Evolutionary conservation across 2,329 filamentous ascomycete genomes (phyloP).

Genomic region (Pezicula carpinea): DNA sequence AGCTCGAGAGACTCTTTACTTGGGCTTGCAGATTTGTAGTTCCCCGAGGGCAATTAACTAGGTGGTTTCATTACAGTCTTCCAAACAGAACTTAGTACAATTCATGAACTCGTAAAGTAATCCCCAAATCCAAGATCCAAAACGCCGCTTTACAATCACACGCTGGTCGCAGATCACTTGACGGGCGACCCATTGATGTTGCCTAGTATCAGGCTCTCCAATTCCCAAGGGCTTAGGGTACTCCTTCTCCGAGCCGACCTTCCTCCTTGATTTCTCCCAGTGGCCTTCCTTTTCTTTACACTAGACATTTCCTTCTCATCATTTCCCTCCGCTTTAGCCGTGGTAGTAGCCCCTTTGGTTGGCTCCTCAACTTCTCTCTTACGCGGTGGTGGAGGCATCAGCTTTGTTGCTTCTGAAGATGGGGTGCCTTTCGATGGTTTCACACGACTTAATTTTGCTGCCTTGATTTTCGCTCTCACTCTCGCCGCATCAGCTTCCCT

Average conservation of each 20-base stretch:
- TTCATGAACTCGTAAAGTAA: too few relatives aligned
- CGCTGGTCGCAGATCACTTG: not conserved
- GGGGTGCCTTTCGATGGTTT: conserved; percentile 14
- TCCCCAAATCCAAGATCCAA: too few relatives aligned
- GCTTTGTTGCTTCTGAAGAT: conserved; percentile 15
- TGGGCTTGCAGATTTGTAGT: too few relatives aligned
- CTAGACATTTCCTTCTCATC: conserved; percentile 2
- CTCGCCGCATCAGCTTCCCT: conserved; percentile 59
- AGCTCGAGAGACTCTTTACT: too few relatives aligned
- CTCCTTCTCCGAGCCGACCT: conserved; percentile 62
- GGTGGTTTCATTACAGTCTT: too few relatives aligned
- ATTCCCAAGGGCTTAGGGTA: conserved; percentile 70
- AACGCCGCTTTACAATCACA: too few relatives aligned
- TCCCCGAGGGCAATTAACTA: too few relatives aligned
- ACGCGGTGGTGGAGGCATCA: conserved; percentile 27
- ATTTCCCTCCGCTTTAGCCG: not conserved
- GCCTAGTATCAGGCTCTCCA: conserved; percentile 58
- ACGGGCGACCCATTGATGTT: conserved; percentile 8
- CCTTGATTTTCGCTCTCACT: conserved; percentile 57
- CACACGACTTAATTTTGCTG: conserved; percentile 34
- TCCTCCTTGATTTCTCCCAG: conserved; percentile 27
- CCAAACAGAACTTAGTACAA: too few relatives aligned
- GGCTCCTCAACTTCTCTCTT: conserved; percentile 6
- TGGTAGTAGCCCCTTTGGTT: conserved; percentile 4
- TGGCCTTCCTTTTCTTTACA: conserved; percentile 37